Evolutionary conservation across 1,284 basidiomycete species (phyloP).

Genomic region (Irpex rosettiformis): DNA sequence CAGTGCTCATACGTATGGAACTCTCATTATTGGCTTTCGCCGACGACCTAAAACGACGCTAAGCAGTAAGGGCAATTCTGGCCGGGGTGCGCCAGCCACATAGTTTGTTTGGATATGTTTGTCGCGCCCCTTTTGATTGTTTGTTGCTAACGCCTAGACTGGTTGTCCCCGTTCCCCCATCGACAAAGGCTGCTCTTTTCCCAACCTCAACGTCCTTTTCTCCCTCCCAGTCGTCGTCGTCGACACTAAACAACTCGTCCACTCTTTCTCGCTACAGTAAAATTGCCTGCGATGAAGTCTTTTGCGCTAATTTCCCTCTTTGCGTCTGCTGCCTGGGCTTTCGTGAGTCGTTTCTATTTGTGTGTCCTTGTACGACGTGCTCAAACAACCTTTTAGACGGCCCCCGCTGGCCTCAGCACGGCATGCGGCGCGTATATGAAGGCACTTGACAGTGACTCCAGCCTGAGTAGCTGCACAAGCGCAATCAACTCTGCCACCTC

Average conservation of each 20-base stretch:
- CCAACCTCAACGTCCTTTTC: constrained; percentile 15
- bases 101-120: constrained; percentile 23
- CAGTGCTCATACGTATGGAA: neutral
- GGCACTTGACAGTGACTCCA: constrained; percentile 57
- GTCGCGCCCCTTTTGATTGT: constrained; percentile 11
- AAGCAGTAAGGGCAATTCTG: neutral
- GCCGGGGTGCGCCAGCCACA: constrained; percentile 4
- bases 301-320: constrained; percentile 44
- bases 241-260: constrained; percentile 45
- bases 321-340: constrained; percentile 44
- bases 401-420: constrained; percentile 61
- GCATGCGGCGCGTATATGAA: constrained; percentile 61
- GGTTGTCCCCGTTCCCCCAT: neutral
- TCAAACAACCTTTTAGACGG: constrained; percentile 34
- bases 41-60: neutral
- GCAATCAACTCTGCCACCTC: constrained; percentile 64
- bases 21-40: neutral
- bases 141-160: neutral
- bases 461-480: constrained; percentile 57
- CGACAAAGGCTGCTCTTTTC: constrained; percentile 8
- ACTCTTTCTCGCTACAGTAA: constrained; percentile 40
- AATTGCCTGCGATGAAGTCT: constrained; percentile 44
- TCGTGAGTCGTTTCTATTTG: constrained; percentile 13
- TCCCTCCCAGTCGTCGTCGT: constrained; percentile 34
- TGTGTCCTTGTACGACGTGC: constrained; percentile 20